Base-by-base conservation (phyloP, 495 filamentous ascomycete species). In the Podospora bellae-mahoneyi region DNA sequence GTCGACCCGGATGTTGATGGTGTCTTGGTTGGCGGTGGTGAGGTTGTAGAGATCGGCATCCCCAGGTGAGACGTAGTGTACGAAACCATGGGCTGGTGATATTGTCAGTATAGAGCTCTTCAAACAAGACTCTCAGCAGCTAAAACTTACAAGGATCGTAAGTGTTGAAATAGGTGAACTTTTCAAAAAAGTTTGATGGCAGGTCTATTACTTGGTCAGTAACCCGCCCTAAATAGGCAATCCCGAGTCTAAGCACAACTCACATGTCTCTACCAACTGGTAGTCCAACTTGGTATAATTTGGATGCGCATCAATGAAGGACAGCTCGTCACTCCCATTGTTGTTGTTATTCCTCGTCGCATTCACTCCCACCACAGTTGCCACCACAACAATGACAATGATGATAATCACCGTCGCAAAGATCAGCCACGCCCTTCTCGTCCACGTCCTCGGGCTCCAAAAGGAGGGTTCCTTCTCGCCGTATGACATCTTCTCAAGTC, bases 361-460 rank as follows among this genome's bases (percentile, higher is more conserved):
- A 69, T 84, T 79, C 4, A 84, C 78, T 3, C 85, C 84, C 15
- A 82, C 84, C n/a, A 90, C 81, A 10, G 87, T 78, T n/a, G 54
- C 71, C 1, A 70, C 68, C 4, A 84, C 74, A 1, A 81, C 78
- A 9, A 87, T 74, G 53, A 68, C 73, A 39, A 78, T 64, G 63
- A 89, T 9, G 19, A 73, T 18, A 16, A 70, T 53, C 5, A 20
- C 68, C 3, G 34, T 70, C 4, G 83, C 58, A 2, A 34, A 0
- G 1, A 76, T 69, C 10, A 77, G 71, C 20, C 84, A 75, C 20
- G 83, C 67, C 76, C 80, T 84, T 23, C 74, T 80, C 64, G 79
- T 80, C 69, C 79, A 76, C 10, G 79, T 79, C 84, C 85, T 86
- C 27, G 66, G 69, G 30, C 61, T 65, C 69, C 73, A 30, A n/a